Evolutionary conservation across 768 basidiomycete genomes (phyloP).

Genomic region (Hysterangium stoloniferum): DNA sequence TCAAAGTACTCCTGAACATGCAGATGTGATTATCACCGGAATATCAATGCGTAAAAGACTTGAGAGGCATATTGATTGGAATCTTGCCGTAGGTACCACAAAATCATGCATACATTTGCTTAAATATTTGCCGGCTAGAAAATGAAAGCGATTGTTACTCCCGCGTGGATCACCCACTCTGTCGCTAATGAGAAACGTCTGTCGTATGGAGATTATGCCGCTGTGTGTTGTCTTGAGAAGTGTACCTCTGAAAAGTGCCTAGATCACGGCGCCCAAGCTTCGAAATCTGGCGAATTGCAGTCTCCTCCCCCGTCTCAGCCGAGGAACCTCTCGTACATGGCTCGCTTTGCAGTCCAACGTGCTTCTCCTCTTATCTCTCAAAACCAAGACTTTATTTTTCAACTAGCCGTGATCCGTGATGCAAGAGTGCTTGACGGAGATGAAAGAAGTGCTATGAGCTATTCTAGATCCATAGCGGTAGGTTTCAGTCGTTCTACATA

Average conservation of each 20-base stretch:
- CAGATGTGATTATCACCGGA: slow-evolving; percentile 60
- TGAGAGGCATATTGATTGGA: slow-evolving; percentile 62
- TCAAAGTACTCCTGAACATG: slow-evolving; percentile 32
- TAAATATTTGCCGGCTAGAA: slow-evolving; percentile 31
- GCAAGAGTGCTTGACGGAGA: slow-evolving; percentile 61
- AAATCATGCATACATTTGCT: not conserved
- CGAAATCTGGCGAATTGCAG: not conserved
- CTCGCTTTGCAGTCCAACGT: slow-evolving; percentile 52
- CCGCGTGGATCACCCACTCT: slow-evolving; percentile 63
- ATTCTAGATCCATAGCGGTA: slow-evolving; percentile 66
- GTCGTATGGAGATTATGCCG: slow-evolving; percentile 50
- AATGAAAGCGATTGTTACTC: slow-evolving; percentile 60
- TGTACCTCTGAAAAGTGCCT: slow-evolving; percentile 40
- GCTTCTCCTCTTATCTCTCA: slow-evolving; percentile 59
- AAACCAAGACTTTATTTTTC: slow-evolving; percentile 55
- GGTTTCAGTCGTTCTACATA: slow-evolving; percentile 19
- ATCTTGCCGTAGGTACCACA: slow-evolving; percentile 45
- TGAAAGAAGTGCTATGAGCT: slow-evolving; percentile 59
- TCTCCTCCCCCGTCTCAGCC: slow-evolving; percentile 2
- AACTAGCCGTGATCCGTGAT: slow-evolving; percentile 50
- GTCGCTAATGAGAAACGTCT: slow-evolving; percentile 34
- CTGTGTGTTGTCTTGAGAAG: slow-evolving; percentile 42
- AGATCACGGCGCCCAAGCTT: slow-evolving; percentile 17
- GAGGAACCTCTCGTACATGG: slow-evolving; percentile 22
- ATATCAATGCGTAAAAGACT: slow-evolving; percentile 60